Percentiles rank a stretch among this genome's conserved stretches.
phyloP scores from a whole-genome alignment of 2,329 filamentous ascomycete genomes.

The Dothideomycetes sp. region DNA sequence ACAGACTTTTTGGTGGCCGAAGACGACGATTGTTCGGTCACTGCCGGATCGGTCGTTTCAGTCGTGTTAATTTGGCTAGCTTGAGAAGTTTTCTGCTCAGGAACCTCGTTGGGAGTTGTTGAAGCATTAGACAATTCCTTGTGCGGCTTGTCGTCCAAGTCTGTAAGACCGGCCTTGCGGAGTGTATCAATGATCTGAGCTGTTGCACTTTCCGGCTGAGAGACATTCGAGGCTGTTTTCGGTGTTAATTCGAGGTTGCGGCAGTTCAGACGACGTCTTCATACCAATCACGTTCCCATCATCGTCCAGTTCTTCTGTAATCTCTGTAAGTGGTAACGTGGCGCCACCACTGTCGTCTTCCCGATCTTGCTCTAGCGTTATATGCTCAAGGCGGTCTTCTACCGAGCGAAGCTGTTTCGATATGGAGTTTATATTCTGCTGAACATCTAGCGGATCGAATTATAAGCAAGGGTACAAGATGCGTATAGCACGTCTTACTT shows the following conservation, averaged over 20 bases:
- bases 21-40: no score
- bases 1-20: conserved; percentile 14
- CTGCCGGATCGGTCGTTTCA: no score
- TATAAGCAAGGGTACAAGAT: no score
- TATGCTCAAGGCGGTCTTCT: conserved; percentile 58
- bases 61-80: no score
- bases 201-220: conserved; percentile 53
- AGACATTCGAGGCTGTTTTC: conserved; percentile 24
- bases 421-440: conserved; percentile 64
- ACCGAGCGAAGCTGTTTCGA: conserved; percentile 60
- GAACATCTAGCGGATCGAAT: conserved; percentile 58
- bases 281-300: conserved; percentile 66
- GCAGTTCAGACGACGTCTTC: background rate
- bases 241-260: background rate
- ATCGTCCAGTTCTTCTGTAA: conserved; percentile 84
- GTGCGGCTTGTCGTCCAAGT: conserved; percentile 11
- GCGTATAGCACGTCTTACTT: no score
- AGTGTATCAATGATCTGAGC: conserved; percentile 61
- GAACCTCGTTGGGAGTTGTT: no score
- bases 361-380: conserved; percentile 32
- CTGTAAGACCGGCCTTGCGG: conserved; percentile 59
- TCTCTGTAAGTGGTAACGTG: conserved; percentile 74
- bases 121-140: no score
- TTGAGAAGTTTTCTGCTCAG: no score
- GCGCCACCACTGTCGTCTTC: conserved; percentile 42